phyloP scores from a whole-genome alignment of 345 rosid species.

The Eucalyptus urophylla region DNA sequence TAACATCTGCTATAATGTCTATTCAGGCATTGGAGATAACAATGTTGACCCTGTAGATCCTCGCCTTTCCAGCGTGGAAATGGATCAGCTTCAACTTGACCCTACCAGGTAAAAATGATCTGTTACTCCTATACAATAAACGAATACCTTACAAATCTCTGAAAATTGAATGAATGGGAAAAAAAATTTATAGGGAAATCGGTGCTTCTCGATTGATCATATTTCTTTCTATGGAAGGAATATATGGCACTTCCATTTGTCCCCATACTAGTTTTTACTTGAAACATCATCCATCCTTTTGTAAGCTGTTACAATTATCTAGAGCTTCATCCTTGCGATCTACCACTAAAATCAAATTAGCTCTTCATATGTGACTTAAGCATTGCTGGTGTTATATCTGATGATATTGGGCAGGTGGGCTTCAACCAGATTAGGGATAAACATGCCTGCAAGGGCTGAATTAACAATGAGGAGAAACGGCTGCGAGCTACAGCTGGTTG shows the following conservation, averaged over 20 bases:
- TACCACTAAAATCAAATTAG: background rate
- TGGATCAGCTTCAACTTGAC: slow-evolving; percentile 9
- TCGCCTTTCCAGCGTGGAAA: slow-evolving; percentile 15
- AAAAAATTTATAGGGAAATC: background rate
- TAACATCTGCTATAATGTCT: background rate
- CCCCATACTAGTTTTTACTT: background rate
- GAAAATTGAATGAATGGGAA: background rate
- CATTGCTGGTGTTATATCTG: slow-evolving; percentile 9
- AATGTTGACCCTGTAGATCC: slow-evolving; percentile 7
- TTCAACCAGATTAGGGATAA: slow-evolving; percentile 45
- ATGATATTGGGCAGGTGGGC: slow-evolving; percentile 24
- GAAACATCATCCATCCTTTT: background rate
- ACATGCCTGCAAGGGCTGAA: slow-evolving; percentile 74
- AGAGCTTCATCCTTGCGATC: background rate
- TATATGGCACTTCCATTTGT: background rate
- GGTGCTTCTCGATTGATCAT: background rate
- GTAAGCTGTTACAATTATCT: background rate
- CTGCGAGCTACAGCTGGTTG: slow-evolving; percentile 59
- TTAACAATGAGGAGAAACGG: slow-evolving; percentile 60
- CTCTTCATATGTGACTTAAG: background rate
- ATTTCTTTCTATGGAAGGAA: background rate
- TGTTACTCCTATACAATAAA: background rate
- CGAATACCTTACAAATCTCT: background rate
- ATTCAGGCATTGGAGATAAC: slow-evolving; percentile 12
- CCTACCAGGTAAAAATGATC: slow-evolving; percentile 12